A percentile compares a stretch with the other conserved stretches of the same genome.
Evolutionary conservation across 2,329 filamentous ascomycete genomes (phyloP).

Genomic region (Alternaria brassicicola): DNA sequence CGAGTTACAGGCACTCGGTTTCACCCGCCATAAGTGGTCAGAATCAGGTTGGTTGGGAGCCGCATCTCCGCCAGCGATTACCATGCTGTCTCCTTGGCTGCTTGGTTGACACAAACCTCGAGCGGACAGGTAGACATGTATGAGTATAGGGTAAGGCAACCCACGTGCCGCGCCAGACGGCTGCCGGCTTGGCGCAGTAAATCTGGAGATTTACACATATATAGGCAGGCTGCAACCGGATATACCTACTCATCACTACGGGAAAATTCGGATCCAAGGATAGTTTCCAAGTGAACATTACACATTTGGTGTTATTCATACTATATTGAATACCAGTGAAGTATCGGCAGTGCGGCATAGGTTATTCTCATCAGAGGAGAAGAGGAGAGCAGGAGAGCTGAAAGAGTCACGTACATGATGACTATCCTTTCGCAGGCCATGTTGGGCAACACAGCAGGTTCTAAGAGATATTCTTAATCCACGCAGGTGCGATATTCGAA

Average conservation of each 20-base stretch:
- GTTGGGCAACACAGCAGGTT: background rate
- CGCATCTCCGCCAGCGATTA: background rate
- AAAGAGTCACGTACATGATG: background rate
- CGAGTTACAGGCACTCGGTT: background rate
- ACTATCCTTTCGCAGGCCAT: background rate
- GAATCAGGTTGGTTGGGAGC: background rate
- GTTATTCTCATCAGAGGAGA: background rate
- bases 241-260: too few relatives aligned
- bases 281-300: too few relatives aligned
- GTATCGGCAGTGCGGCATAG: too few relatives aligned
- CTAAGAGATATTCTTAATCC: background rate
- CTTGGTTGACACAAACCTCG: background rate
- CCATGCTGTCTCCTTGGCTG: background rate
- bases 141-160: background rate
- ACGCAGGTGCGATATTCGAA: background rate
- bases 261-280: too few relatives aligned
- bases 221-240: too few relatives aligned
- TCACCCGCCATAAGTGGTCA: background rate
- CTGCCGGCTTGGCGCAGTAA: background rate
- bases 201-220: background rate
- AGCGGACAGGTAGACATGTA: background rate
- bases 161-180: background rate
- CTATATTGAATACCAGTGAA: too few relatives aligned
- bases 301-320: too few relatives aligned
- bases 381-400: background rate